phyloP scores from a whole-genome alignment of 2,329 filamentous ascomycete species.

The Colletotrichum lupini region DNA sequence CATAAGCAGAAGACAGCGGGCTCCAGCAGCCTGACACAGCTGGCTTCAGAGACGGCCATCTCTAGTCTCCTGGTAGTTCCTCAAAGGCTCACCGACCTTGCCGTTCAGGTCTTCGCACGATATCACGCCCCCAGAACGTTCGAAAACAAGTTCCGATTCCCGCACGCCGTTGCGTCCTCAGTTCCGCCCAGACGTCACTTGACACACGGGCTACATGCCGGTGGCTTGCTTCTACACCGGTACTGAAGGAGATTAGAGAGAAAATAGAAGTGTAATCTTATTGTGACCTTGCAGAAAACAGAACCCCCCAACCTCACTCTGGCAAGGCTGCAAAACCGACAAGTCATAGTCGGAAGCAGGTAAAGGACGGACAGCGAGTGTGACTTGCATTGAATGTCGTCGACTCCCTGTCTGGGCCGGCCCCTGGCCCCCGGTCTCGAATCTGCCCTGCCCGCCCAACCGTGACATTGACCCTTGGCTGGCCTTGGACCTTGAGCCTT shows the following conservation, averaged over 20 bases:
- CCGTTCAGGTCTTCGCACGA: not conserved
- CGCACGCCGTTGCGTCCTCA: slow-evolving; percentile 8
- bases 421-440: not conserved
- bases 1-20: slow-evolving; percentile 12
- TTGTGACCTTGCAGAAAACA: not conserved
- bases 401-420: not conserved
- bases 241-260: slow-evolving; percentile 3
- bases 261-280: slow-evolving; percentile 28
- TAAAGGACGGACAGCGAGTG: not conserved
- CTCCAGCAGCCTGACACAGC: slow-evolving; percentile 26
- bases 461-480: not conserved
- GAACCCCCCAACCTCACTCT: not conserved
- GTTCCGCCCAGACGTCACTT: slow-evolving; percentile 19
- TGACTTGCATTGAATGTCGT: not conserved
- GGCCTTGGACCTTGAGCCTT: not conserved
- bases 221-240: slow-evolving; percentile 3
- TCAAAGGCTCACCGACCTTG: not conserved
- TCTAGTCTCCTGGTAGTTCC: not conserved
- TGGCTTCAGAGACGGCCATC: slow-evolving; percentile 11
- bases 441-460: not conserved
- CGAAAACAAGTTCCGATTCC: slow-evolving; percentile 3
- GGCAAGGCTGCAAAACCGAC: not conserved
- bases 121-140: not conserved
- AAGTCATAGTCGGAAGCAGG: not conserved
- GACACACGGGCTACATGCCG: slow-evolving; percentile 10